Conservation (phyloP, 1,284 basidiomycete genomes). For the Thecaphora thlaspeos region DNA sequence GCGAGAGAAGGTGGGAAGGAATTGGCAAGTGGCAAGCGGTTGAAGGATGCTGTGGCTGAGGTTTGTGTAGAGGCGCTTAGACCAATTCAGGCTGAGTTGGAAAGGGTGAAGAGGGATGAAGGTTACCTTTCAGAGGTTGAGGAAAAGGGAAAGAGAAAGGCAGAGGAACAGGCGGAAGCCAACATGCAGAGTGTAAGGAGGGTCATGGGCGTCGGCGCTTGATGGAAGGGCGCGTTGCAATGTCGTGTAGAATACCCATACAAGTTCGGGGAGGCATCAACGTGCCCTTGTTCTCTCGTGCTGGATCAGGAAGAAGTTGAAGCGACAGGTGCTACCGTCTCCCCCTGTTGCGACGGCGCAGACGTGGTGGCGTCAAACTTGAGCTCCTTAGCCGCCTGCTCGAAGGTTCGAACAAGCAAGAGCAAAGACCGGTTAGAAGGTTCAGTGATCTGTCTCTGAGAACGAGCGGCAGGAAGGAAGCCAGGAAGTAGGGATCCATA, state of each 20-base stretch:
- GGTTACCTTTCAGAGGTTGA: slow-evolving; percentile 70
- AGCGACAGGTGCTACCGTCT: too few species aligned
- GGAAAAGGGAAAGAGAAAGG: slow-evolving; percentile 67
- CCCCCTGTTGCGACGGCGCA: too few species aligned
- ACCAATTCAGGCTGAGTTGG: slow-evolving; percentile 71
- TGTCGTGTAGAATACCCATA: not conserved
- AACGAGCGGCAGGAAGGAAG: too few species aligned
- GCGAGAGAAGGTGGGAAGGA: slow-evolving; percentile 5
- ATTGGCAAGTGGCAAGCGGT: slow-evolving; percentile 66
- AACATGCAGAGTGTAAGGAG: slow-evolving; percentile 72
- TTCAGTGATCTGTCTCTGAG: too few species aligned
- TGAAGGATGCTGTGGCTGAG: slow-evolving; percentile 75
- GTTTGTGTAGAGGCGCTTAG: slow-evolving; percentile 71
- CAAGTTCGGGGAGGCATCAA: too few species aligned
- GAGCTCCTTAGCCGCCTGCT: too few species aligned
- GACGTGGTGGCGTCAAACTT: not conserved
- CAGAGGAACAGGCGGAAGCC: slow-evolving; percentile 65
- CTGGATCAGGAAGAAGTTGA: too few species aligned
- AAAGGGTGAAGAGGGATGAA: slow-evolving; percentile 66
- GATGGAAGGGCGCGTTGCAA: not conserved
- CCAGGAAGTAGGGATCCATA: too few species aligned
- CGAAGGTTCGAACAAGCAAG: too few species aligned
- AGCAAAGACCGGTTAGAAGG: too few species aligned
- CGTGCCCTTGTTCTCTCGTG: too few species aligned
- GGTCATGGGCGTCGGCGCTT: slow-evolving; percentile 66